These are phyloP conservation scores for Coriolopsis trogii DNA, from an alignment of 1,284 basidiomycete species.

Conservation along the genomic window DNA sequence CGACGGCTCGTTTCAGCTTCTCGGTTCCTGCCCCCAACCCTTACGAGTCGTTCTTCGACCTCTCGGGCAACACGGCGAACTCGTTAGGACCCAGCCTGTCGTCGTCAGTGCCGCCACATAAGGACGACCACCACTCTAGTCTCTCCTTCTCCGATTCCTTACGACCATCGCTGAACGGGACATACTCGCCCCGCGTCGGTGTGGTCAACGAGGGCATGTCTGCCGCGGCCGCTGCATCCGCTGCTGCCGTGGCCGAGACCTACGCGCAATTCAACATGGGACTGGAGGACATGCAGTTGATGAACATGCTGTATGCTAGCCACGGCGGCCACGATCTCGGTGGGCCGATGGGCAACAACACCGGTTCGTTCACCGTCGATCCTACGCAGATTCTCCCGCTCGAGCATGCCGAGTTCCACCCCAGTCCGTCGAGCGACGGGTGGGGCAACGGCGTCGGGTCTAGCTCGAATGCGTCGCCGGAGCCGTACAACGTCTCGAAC, in stretches of 20 bases:
- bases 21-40: constrained; percentile 65
- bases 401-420: constrained; percentile 57
- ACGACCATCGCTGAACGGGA: constrained; percentile 29
- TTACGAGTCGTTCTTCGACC: constrained; percentile 74
- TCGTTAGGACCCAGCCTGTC: constrained; percentile 22
- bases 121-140: constrained; percentile 24
- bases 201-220: constrained; percentile 52
- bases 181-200: constrained; percentile 29
- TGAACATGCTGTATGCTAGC: constrained; percentile 61
- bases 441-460: constrained; percentile 69
- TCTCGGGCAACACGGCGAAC: constrained; percentile 24
- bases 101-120: constrained; percentile 25
- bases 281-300: constrained; percentile 62
- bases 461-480: constrained; percentile 76
- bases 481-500: constrained; percentile 66
- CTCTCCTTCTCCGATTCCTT: constrained; percentile 40
- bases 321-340: constrained; percentile 46
- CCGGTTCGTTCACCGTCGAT: constrained; percentile 76
- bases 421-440: constrained; percentile 80
- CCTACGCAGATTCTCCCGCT: constrained; percentile 79
- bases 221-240: constrained; percentile 63
- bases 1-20: constrained; percentile 78
- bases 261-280: constrained; percentile 63
- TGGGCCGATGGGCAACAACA: constrained; percentile 33
- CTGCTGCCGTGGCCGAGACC: constrained; percentile 65